Evolutionary conservation across 2,329 filamentous ascomycete species (phyloP), one percentile per base, ranked within the genome.

Genomic region (Ophiostoma novo-ulmi): DNA sequence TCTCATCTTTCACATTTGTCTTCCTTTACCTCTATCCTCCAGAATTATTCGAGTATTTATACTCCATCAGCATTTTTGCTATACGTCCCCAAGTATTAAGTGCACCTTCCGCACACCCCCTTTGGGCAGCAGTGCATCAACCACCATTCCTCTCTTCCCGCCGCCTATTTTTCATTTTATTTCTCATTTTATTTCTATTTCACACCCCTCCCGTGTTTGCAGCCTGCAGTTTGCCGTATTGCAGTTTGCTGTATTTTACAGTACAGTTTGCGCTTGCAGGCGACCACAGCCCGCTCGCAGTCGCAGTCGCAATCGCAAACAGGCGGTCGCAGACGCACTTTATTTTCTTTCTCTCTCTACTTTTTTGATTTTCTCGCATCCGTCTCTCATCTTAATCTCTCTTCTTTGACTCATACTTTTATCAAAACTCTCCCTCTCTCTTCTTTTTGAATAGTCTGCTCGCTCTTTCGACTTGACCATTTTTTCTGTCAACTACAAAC

Each of bases 41-140:
- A 31, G 31, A 31, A 31, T 31, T 31, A 31, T 31, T 31, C 3
- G 31, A 31, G 31, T 31, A 31, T 31, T 61, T 31, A n/a, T 20
- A 20, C 44, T 52, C 14, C 13, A 52, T 52, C 14, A 20, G 17
- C 44, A 20, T 7, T 17, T 17, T n/a, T 48, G 44, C 52, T 58
- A 58, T 58, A 26, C n/a, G 31, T 26, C 52, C n/a, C 7, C 58
- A 63, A 63, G 58, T 63, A 63, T 63, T 14, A 35, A 63, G 52
- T 63, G 36, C 58, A 63, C 26, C 58, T 35, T 63, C 36, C 22
- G 58, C 58, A 63, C 58, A 63, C 58, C 58, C 58, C 52, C 52
- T 58, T 63, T 63, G 58, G 58, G 58, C 58, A 63, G 58, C 58
- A 63, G 58, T 63, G 58, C 58, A 63, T 36, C 58, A 63, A 35